Base-by-base conservation (phyloP, 139 green algal genomes). In the Tetraselmis chui region DNA sequence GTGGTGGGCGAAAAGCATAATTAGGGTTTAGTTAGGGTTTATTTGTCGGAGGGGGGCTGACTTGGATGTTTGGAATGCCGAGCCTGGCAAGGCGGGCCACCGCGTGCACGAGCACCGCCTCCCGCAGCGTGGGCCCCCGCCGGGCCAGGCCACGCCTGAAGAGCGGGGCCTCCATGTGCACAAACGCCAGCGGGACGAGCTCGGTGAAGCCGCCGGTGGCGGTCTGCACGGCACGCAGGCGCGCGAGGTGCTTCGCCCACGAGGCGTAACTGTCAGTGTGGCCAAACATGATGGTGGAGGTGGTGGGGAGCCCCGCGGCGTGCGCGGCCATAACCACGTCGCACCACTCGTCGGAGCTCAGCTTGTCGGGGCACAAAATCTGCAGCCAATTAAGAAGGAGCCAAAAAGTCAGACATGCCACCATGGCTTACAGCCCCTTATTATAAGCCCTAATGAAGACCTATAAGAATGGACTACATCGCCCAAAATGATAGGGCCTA, bases 181-280 rank as follows among this genome's bases (percentile, higher is more conserved):
- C 95, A 89, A 98, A 98, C 2, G 95, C 94, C 58, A 98, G 92
- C 31, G 95, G 94, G 75, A 98, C 95, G 83, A 98, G 97, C 85
- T 98, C 95, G 0, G 93, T 93, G 86, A 98, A 92, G 76, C 89
- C 88, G 25, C 87, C 87, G 23, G 87, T 91, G 45, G 80, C 75
- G 27, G 80, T 29, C 80, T 92, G 89, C 85, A 97, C 74, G 26
- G 81, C 80, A 30, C 93, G 86, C 31, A 98, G 85, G 2, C 59
- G 59, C 11, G 90, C 78, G 59, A 97, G 85, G 86, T 98, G 94
- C 0, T 80, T 32, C 11, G 93, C 93, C 93, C 93, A 96, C 31
- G 88, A 31, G 22, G 45, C 25, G 0, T 87, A 85, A 0, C 82
- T 58, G 79, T 97, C 94, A 26, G 93, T 23, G 84, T 95, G 91